Evolutionary conservation across 2,329 filamentous ascomycete genomes (phyloP), one percentile per base, ranked within the genome.

Genomic region (Scortechinia acanthostroma): DNA sequence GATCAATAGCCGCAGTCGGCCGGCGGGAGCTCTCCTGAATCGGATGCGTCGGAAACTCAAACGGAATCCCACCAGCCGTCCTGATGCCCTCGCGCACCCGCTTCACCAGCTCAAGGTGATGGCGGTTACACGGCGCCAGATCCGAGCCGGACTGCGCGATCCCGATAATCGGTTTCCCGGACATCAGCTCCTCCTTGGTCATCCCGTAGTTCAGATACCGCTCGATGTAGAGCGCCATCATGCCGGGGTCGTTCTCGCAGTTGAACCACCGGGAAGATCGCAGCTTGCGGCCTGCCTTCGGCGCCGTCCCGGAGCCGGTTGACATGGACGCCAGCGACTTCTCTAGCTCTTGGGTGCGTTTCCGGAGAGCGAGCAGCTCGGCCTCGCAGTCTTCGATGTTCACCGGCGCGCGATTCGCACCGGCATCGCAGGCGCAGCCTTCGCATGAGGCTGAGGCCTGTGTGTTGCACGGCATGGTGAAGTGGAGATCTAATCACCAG

Each of bases 91-190:
- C 70, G 2, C 70, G 63, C 2, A 74, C 70, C 4, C 71, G 61
- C 54, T 73, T 72, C 4, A 66, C 66, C 22, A 74, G 58, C 46
- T 71, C 64, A 35, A 72, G 51, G 51, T 74, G 71, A 52, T 74
- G 63, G 5, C 68, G 63, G 52, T 74, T 74, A 52, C 71, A 74
- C 1, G 71, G 70, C 1, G 70, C 60, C 23, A 74, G 53, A 49
- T 74, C 71, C 3, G 69, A 73, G 3, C 71, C 71, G 0, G 70
- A 68, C 57, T 74, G 70, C 1, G 70, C 71, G 47, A 74, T 74
- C 35, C 71, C 71, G 49, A 74, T 70, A 49, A 73, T 69, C 17
- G 71, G 71, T 50, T 69, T 72, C 1, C 65, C 67, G 2, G 67
- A 68, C 53, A 65, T 65, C 20, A 74, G 59, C 53, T 74, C 71